Evolutionary conservation across 2,329 filamentous ascomycete genomes (phyloP), one percentile per base, ranked within the genome.

Genomic region (Penicillium sp.): DNA sequence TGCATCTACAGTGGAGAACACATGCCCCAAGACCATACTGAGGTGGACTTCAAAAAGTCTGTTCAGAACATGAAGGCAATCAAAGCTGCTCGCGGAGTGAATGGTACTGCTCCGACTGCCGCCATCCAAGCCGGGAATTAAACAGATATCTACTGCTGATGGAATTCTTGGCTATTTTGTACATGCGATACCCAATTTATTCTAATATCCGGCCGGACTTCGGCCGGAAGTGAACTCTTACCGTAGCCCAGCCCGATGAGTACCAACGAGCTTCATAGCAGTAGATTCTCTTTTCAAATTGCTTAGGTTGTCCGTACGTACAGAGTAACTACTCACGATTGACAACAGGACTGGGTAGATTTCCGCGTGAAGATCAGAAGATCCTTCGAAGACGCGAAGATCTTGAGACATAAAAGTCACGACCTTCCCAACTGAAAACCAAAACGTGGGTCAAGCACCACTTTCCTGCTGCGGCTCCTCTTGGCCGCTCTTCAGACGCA

Each of bases 1-100:
- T 95, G 90, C 67, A 97, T 99, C 67, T 89, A 90, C 52, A 93
- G 87, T 66, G 93, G 93, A 40, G 89, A 95, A 54, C 70, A 75
- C 52, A 73, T 77, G 70, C 73, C 74, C 9, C 52, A 63, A 6
- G 66, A 72, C 45, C 69, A 72, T 36, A 52, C 52, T 11, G 58
- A 64, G 51, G 47, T 73, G 22, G 64, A 74, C 57, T 72, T 75
- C 50, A 55, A 61, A 8, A 52, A 52, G 30, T 71, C 71, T 28
- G 61, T 72, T 31, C 55, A 56, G 13, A 64, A 51, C 30, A 72
- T 71, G 59, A 67, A 59, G 40, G 59, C 62, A 13, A 49, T 74
- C 25, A 53, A 52, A 4, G 58, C 51, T 33, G 49, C 50, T 16
- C 50, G 39, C 8, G 45, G 43, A 35, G 45, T 35, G 3, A 60